phyloP scores from a whole-genome alignment of 768 basidiomycete genomes.

The Tephrocybe sp. region DNA sequence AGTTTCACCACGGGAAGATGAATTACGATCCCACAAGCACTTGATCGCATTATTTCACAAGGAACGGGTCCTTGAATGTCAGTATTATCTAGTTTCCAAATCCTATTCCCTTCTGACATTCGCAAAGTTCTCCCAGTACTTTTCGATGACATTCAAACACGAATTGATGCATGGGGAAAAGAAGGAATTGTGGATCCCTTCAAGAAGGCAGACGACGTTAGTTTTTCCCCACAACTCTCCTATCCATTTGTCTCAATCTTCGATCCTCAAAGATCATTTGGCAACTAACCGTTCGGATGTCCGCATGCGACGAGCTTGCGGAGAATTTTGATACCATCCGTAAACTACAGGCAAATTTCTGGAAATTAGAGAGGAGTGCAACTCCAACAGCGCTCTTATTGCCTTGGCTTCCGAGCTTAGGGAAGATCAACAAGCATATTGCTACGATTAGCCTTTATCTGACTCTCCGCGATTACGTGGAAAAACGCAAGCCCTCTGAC shows the following conservation, averaged over 20 bases:
- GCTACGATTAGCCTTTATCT: constrained; percentile 15
- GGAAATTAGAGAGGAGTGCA: constrained; percentile 27
- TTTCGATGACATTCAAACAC: constrained; percentile 22
- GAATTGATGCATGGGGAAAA: constrained; percentile 22
- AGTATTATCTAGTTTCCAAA: too few species aligned
- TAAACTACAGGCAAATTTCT: constrained; percentile 21
- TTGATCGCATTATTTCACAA: too few species aligned
- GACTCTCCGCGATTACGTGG: constrained; percentile 13
- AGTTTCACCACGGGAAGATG: too few species aligned
- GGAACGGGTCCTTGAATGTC: too few species aligned
- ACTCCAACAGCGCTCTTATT: constrained; percentile 24
- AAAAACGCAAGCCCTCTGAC: constrained; percentile 8
- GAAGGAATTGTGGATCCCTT: constrained; percentile 25
- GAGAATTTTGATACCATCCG: constrained; percentile 16
- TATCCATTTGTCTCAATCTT: too few species aligned
- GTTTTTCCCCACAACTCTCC: background rate
- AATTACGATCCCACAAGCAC: too few species aligned
- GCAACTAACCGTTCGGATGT: constrained; percentile 30
- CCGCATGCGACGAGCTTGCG: constrained; percentile 27
- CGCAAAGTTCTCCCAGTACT: constrained; percentile 22
- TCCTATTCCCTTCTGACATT: background rate
- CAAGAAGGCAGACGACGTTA: constrained; percentile 24
- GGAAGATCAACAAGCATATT: constrained; percentile 13
- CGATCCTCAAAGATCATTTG: constrained; percentile 29
- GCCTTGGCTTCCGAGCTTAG: constrained; percentile 21